Evolutionary conservation across 306 rosid species (phyloP), one percentile per base, ranked within the genome.

Genomic region (cucumber (Cucumis sativus)): DNA sequence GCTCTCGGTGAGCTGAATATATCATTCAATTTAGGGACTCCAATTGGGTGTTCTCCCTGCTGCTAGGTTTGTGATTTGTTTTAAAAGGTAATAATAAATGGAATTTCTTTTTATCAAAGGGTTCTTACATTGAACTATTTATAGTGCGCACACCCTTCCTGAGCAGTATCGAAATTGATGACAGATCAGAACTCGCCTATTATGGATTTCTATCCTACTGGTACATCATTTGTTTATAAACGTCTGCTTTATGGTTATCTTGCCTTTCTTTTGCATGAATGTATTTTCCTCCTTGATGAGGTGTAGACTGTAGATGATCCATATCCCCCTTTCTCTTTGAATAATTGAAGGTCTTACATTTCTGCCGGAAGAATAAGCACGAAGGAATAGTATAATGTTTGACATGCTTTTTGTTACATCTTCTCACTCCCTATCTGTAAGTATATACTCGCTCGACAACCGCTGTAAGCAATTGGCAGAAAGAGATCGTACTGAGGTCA

Each of bases 21-120:
- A 88, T 73, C 30, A 77, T 96, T 92, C 73, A 79, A 85, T 8
- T 80, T 87, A 83, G 99, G 99, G 28, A 62, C 88, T 39, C 99
- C 78, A 92, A 92, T 83, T 96, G 61, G 99, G 98, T 74, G 99
- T 92, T 68, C 92, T 96, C 67, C 99, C 99, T 68, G 97, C 98
- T 74, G 99, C 99, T 72, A 96, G 98, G 99, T 96, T 40, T 61
- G 79, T 49, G 60, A 63, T 25, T 68, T 76, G 21, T 76, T 77
- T 40, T 30, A 14, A 51, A 51, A 51, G 16, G 0, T 33, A 33
- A 33, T 33, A 33, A 33, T 33, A 33, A 33, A 43, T 54, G 71
- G 62, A 37, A 8, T 45, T 40, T 30, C 55, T 52, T 13, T 28
- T 25, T 15, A 59, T 4, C 41, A 6, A 25, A 43, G 74, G 65